Conservation (phyloP, 208 protist genomes). For the Leishmania turanica region DNA sequence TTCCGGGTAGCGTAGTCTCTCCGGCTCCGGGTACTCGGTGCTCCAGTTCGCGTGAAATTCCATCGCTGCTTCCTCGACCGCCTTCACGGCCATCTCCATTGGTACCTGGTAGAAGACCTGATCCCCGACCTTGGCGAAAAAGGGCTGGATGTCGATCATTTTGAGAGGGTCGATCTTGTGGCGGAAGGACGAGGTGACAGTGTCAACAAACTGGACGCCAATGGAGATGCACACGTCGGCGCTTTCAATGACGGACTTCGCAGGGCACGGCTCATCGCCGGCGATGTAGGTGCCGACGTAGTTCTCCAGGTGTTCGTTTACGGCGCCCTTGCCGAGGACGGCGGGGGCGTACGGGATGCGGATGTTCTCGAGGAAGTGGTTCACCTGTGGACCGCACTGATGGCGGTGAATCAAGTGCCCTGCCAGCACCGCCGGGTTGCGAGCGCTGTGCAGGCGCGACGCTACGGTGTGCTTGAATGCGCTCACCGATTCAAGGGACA, state of each 20-base stretch:
- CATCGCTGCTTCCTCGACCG: constrained; percentile 40
- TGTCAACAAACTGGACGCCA: constrained; percentile 49
- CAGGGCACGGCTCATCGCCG: constrained; percentile 22
- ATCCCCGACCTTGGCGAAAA: constrained; percentile 37
- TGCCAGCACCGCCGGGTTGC: constrained; percentile 37
- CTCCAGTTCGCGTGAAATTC: constrained; percentile 37
- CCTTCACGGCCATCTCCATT: constrained; percentile 42
- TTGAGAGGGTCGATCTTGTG: constrained; percentile 47
- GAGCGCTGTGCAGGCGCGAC: constrained; percentile 17
- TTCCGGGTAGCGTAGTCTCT: constrained; percentile 17
- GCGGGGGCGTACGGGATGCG: constrained; percentile 47
- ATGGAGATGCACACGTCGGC: constrained; percentile 51
- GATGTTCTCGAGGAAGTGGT: constrained; percentile 41
- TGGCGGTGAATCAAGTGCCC: constrained; percentile 53
- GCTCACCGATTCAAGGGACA: constrained; percentile 30
- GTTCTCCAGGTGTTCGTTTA: constrained; percentile 48
- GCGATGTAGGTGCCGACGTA: constrained; percentile 59
- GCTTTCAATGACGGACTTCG: constrained; percentile 38
- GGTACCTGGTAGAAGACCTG: constrained; percentile 51
- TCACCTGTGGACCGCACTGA: constrained; percentile 23
- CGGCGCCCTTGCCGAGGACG: constrained; percentile 46
- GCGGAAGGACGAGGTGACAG: constrained; percentile 36
- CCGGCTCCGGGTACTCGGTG: constrained; percentile 42
- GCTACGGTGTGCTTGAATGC: constrained; percentile 37
- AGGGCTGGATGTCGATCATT: constrained; percentile 57